Evolutionary conservation across 2,329 filamentous ascomycete species (phyloP), one percentile per base, ranked within the genome.

Genomic region (Apiospora pterosperma): DNA sequence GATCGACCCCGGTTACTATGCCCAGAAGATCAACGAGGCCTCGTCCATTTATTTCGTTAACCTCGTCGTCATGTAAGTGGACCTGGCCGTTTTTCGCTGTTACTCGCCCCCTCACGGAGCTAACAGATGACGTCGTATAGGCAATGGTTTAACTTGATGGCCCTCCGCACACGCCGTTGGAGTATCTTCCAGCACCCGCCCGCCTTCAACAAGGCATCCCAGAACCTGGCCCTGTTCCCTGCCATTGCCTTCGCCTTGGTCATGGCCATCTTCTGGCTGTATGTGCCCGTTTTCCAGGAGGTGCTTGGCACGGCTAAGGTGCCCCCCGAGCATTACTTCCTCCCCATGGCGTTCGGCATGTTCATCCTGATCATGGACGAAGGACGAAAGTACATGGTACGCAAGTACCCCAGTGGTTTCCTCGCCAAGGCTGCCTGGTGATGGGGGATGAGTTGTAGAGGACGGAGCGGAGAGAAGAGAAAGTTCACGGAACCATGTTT

Each of bases 41-140:
- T 90, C 86, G 41, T 91, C 88, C 19, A 89, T 95, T 66, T 94
- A 94, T 76, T 94, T 94, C 70, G 85, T 93, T 69, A 94, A 89
- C 65, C 79, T 95, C 25, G 91, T 95, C 2, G 88, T 94, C 60
- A 92, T 94, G 90, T 86, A 80, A 75, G 83, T 74, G 59, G 19
- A 55, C 10, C 16, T n/a, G 4, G 1, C 6, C 16, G 10, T 14
- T 2, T n/a, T 5, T 36, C 36, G 25, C 31, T 19, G 14, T 16
- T 19, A 16, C 48, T 23, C 0, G 11, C 12, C 25, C 34, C 7
- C n/a, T 14, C 8, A 14, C 4, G 6, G 5, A 16, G n/a, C 44
- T 55, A 34, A 55, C 5, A 7, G 12, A 11, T 14, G 14, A 41
- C 14, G 36, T 23, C 5, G 14, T 12, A 60, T 11, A 77, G 84